Evolutionary conservation across 176 grass and related monocot genomes (phyloP), one percentile per base, ranked within the genome.

Genomic region (Bromus sterilis): DNA sequence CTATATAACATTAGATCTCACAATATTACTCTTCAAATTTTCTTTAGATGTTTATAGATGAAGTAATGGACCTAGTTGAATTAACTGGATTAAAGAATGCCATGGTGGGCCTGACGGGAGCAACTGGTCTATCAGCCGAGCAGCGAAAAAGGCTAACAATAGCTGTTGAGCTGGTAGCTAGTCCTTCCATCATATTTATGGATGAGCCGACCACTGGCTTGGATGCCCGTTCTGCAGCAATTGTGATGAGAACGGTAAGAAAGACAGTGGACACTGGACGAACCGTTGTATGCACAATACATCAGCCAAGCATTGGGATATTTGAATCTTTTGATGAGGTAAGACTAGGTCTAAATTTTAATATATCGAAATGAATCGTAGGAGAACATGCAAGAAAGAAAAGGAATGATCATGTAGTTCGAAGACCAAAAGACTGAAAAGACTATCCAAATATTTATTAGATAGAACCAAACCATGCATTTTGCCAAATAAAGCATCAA

Each of bases 281-380:
- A 48, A 97, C 90, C 74, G 90, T 97, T 46, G 88, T 97, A 30
- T 93, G 90, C 77, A 97, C 93, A 43, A 97, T 97, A 77, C 93
- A 97, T 97, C 93, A 97, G 60, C 90, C 90, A 59, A 97, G 91
- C 73, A 93, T 89, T 29, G 90, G 91, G 77, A 93, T 97, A 87
- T 97, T 93, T 80, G 93, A 97, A 93, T 89, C 93, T 78, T 97
- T 97, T 83, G 93, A 97, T 57, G 93, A 97, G 90, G 90, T 97
- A 93, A 1, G 69, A 76, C 5, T 3, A 16, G 56, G 0, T 56
- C 11, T 63, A 53, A 2, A 35, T 16, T 31, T 15, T 31, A 32
- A 68, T 34, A 55, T 9, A 10, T 32, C 7, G 21, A 71, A 15
- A 66, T 25, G 4, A 53, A 56, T n/a, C 41, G 10, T 68, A 25